A percentile compares a stretch with the other conserved stretches of the same genome.
Evolutionary conservation across 306 rosid species (phyloP).

Genomic region (Vigna radiata): DNA sequence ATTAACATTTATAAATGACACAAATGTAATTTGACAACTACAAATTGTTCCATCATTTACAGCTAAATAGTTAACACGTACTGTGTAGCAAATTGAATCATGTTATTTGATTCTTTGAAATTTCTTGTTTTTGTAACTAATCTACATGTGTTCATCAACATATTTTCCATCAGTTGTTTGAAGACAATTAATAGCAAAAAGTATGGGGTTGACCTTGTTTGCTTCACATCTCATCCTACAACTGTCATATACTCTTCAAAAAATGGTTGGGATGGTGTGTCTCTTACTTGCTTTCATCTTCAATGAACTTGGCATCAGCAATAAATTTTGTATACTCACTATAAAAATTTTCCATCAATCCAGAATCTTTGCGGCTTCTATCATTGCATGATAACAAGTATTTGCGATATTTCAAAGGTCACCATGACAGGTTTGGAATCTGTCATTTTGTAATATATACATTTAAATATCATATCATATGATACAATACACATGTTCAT

Average conservation of each 20-base stretch:
- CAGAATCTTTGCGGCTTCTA: conserved; percentile 67
- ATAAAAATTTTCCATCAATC: conserved; percentile 39
- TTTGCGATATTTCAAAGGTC: conserved; percentile 89
- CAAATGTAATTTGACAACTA: not conserved
- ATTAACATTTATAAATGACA: conserved; percentile 30
- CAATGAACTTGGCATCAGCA: not conserved
- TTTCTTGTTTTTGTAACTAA: conserved; percentile 7
- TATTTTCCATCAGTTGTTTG: conserved; percentile 71
- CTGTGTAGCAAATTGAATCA: conserved; percentile 15
- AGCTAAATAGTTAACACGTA: conserved; percentile 7
- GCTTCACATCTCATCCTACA: conserved; percentile 95
- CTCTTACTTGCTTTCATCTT: conserved; percentile 19
- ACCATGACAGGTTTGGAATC: conserved; percentile 82
- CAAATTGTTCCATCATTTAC: conserved; percentile 16
- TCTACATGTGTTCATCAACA: conserved; percentile 1
- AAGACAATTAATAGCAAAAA: conserved; percentile 98
- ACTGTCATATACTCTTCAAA: conserved; percentile 96
- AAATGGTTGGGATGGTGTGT: conserved; percentile 99
- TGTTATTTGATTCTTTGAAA: conserved; percentile 16
- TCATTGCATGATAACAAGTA: too few relatives aligned
- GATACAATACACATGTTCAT: not conserved
- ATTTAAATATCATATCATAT: conserved; percentile 8
- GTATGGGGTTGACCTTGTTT: conserved; percentile 95
- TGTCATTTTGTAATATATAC: conserved; percentile 11
- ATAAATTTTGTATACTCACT: conserved; percentile 12